Percentiles rank a stretch among this genome's conserved stretches.
These are phyloP conservation scores for Ustilago lituana DNA, from an alignment of 1,284 basidiomycete species.

Conservation along the genomic window DNA sequence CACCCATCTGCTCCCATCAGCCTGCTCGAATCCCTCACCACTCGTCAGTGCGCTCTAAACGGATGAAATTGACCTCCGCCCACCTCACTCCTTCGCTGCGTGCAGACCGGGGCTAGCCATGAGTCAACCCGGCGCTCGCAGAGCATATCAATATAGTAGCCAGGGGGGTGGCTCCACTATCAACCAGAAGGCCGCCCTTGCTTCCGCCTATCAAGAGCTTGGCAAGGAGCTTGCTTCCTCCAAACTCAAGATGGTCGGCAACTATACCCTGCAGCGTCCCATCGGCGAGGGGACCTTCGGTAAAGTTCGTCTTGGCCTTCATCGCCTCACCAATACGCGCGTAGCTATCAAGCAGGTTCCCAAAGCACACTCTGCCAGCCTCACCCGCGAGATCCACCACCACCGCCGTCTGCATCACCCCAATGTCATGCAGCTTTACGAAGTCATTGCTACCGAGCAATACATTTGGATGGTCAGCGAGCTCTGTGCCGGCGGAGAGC, in stretches of 20 bases:
- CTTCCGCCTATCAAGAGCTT: slow-evolving; percentile 93
- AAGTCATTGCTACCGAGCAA: slow-evolving; percentile 94
- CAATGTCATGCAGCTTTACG: slow-evolving; percentile 92
- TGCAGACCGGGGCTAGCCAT: slow-evolving; percentile 6
- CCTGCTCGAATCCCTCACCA: not conserved
- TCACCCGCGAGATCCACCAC: slow-evolving; percentile 97
- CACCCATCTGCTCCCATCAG: not conserved
- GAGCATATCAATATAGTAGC: slow-evolving; percentile 21
- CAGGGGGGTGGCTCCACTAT: slow-evolving; percentile 37
- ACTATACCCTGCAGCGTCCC: slow-evolving; percentile 91
- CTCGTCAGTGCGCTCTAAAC: not conserved
- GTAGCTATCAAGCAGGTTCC: slow-evolving; percentile 97
- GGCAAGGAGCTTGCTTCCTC: slow-evolving; percentile 90
- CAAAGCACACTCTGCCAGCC: slow-evolving; percentile 77
- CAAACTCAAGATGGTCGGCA: slow-evolving; percentile 89
- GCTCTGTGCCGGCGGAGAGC: slow-evolving; percentile 85
- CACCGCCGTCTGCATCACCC: slow-evolving; percentile 96
- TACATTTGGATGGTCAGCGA: slow-evolving; percentile 97
- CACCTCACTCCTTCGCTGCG: not conserved
- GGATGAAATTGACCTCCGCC: not conserved
- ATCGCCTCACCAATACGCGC: slow-evolving; percentile 76
- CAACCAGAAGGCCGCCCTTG: slow-evolving; percentile 70
- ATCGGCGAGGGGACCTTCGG: slow-evolving; percentile 95
- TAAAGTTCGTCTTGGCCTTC: slow-evolving; percentile 89
- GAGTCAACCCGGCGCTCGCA: slow-evolving; percentile 29